A percentile compares a stretch with the other conserved stretches of the same genome.
These are phyloP conservation scores for Stagonosporopsis cucurbitacearum DNA, from an alignment of 2,329 filamentous ascomycete genomes.

Conservation along the genomic window DNA sequence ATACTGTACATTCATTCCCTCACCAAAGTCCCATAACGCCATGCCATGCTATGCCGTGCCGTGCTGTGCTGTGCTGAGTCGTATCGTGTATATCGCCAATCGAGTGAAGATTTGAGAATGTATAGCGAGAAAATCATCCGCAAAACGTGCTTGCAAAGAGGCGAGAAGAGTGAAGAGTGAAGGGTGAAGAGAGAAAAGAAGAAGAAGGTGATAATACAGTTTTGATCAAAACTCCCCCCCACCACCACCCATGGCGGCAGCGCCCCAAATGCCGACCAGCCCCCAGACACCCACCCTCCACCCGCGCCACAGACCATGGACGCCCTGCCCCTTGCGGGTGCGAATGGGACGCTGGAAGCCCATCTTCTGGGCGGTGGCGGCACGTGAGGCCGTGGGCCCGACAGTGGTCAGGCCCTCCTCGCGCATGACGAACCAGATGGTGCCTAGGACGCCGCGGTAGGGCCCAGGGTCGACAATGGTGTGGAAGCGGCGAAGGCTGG, in stretches of 20 bases:
- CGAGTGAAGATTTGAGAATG: slow-evolving; percentile 3
- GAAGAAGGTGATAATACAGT: neutral
- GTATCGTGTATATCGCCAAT: slow-evolving; percentile 13
- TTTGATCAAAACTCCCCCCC: slow-evolving; percentile 45
- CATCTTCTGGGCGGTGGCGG: slow-evolving; percentile 34
- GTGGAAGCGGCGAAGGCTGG: slow-evolving; percentile 55
- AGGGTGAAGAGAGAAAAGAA: neutral
- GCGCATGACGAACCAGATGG: slow-evolving; percentile 83
- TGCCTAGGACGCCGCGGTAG: slow-evolving; percentile 87
- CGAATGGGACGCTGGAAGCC: slow-evolving; percentile 48
- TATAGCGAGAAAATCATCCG: too few species aligned
- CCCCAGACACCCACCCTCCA: slow-evolving; percentile 84
- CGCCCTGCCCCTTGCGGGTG: slow-evolving; percentile 68
- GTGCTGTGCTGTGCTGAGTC: too few species aligned
- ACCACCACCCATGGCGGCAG: slow-evolving; percentile 61
- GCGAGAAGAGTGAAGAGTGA: too few species aligned
- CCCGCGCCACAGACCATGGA: slow-evolving; percentile 72
- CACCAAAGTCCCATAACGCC: too few species aligned
- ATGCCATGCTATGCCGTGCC: too few species aligned
- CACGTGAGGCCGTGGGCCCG: slow-evolving; percentile 28
- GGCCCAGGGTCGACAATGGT: slow-evolving; percentile 81
- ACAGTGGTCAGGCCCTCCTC: slow-evolving; percentile 72
- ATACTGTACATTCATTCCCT: too few species aligned
- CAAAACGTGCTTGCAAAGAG: too few species aligned
- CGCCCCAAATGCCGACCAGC: slow-evolving; percentile 75